Percentiles rank a stretch among this genome's conserved stretches.
phyloP scores from a whole-genome alignment of 345 rosid genomes.

The Gossypium raimondii region DNA sequence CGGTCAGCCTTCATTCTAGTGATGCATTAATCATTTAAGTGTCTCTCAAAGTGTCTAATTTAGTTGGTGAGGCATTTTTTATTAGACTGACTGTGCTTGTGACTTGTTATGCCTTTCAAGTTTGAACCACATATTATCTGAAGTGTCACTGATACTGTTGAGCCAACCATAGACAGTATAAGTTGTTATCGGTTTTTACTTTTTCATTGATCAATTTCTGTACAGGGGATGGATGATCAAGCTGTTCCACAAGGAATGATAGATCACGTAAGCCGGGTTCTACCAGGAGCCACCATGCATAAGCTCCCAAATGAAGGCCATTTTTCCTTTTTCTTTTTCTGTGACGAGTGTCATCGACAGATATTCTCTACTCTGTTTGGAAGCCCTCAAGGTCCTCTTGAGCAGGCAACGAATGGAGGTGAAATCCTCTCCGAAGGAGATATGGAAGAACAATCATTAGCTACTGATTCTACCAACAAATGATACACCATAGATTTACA shows the following conservation, averaged over 20 bases:
- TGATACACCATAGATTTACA: slow-evolving; percentile 19
- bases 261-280: slow-evolving; percentile 65
- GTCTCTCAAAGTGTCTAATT: background rate
- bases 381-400: slow-evolving; percentile 55
- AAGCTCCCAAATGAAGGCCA: slow-evolving; percentile 81
- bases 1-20: background rate
- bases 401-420: slow-evolving; percentile 26
- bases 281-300: slow-evolving; percentile 62
- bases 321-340: slow-evolving; percentile 72
- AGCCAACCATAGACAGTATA: background rate
- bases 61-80: background rate
- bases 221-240: slow-evolving; percentile 76
- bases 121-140: background rate
- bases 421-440: slow-evolving; percentile 20
- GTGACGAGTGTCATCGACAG: slow-evolving; percentile 74
- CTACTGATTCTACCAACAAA: slow-evolving; percentile 21
- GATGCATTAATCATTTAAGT: background rate
- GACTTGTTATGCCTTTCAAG: background rate
- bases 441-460: slow-evolving; percentile 12
- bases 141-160: background rate
- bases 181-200: background rate
- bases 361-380: slow-evolving; percentile 70
- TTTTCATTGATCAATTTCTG: slow-evolving; percentile 9
- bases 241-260: slow-evolving; percentile 60
- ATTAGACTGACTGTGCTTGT: background rate